Base-by-base conservation (phyloP, 2,329 filamentous ascomycete genomes). In the Verticillium isaacii region DNA sequence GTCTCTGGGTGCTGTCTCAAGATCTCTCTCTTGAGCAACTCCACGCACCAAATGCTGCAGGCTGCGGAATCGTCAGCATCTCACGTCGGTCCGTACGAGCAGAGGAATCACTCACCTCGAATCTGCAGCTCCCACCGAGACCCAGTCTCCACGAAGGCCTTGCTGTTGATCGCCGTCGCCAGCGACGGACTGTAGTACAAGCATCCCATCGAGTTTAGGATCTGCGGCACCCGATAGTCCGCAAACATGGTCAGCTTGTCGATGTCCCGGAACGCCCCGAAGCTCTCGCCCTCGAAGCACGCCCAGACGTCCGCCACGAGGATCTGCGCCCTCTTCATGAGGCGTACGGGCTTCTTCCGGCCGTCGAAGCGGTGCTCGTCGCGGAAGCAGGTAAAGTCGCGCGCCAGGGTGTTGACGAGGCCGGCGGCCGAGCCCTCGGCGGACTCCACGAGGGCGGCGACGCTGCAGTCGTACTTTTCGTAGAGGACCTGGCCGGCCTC, bases 201-300 rank as follows among this genome's bases (percentile, higher is more conserved):
- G 62, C 93, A 94, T 19, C 91, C 91, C 55, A 98, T 81, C 11
- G 87, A 87, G 69, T 93, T 87, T 37, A 99, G 84, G 68, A 97
- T 95, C 77, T 99, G 95, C 15, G 96, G 96, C 60, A 99, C 89
- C 54, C 95, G 90, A 73, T 99, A 99, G 78, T 99, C 95, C 71
- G 95, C 93, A 79, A 99, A 99, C 89, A 98, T 98, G 64, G 95
- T 99, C 69, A 99, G 90, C 73, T 93, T 92, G 77, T 95, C 90
- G 68, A 99, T 97, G 72, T 99, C 95, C 62, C 86, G 73, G 74
- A 99, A 99, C 32, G 84, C 80, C 36, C 95, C 96, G 70, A 89
- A 93, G 32, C 85, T 82, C 67, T 89, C 81, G 56, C 92, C 93
- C 60, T 94, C 86, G 73, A 98, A 98, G 65, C 93, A 96, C 5